phyloP scores from a whole-genome alignment of 2,329 filamentous ascomycete species.

The Ascochyta fabae region DNA sequence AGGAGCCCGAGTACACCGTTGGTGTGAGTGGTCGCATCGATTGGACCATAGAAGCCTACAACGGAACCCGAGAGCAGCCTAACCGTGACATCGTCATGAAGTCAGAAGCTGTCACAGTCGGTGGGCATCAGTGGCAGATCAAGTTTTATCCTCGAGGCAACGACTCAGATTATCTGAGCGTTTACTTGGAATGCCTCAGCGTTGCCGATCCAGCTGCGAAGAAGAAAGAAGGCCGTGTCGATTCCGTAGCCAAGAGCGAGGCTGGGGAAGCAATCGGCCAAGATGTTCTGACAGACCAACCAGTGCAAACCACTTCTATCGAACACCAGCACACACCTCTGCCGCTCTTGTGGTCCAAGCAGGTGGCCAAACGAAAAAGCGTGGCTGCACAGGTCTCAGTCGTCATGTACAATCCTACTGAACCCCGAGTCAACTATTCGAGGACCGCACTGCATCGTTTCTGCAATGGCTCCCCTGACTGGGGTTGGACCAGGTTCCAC shows the following conservation, averaged over 20 bases:
- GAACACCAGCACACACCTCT: constrained; percentile 43
- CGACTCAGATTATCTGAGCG: constrained; percentile 63
- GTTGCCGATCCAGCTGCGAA: constrained; percentile 39
- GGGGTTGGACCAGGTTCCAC: constrained; percentile 69
- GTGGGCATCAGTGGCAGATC: constrained; percentile 69
- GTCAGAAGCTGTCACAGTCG: constrained; percentile 62
- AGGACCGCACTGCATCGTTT: constrained; percentile 66
- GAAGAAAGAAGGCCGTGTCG: constrained; percentile 19
- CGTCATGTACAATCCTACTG: constrained; percentile 67
- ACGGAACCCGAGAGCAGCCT: constrained; percentile 66
- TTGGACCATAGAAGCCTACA: constrained; percentile 65
- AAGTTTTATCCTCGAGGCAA: constrained; percentile 70
- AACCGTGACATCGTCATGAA: constrained; percentile 65
- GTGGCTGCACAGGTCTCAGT: constrained; percentile 67
- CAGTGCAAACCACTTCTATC: constrained; percentile 1
- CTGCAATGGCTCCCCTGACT: constrained; percentile 64
- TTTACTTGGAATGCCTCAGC: constrained; percentile 67
- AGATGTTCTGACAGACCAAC: constrained; percentile 9
- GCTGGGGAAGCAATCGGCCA: constrained; percentile 1
- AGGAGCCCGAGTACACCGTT: constrained; percentile 64
- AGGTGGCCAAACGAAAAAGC: constrained; percentile 50
- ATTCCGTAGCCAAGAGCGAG: constrained; percentile 5
- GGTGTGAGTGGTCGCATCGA: constrained; percentile 62
- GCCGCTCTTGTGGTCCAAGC: constrained; percentile 43
- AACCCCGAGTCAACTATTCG: constrained; percentile 64